phyloP scores from a whole-genome alignment of 208 protist genomes.

The Borovskyia barvae region DNA sequence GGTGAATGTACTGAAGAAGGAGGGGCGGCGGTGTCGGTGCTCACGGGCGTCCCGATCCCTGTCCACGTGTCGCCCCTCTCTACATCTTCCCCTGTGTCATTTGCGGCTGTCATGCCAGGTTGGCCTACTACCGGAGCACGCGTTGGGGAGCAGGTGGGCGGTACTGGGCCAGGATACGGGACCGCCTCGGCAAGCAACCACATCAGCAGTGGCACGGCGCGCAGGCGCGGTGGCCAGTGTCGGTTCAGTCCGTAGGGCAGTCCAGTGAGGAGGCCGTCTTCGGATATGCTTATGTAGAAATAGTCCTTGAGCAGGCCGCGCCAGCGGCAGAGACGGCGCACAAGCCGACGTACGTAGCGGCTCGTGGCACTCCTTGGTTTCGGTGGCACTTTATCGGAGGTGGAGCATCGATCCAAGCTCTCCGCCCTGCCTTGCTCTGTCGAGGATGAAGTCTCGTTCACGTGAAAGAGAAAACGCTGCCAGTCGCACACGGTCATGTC shows the following conservation, averaged over 20 bases:
- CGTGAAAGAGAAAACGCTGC: slow-evolving; percentile 18
- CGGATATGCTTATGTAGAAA: slow-evolving; percentile 64
- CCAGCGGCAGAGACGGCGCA: slow-evolving; percentile 52
- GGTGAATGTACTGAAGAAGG: not conserved
- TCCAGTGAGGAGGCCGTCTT: slow-evolving; percentile 38
- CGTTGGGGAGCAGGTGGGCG: no score
- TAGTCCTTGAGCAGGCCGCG: slow-evolving; percentile 80
- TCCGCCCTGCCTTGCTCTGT: not conserved
- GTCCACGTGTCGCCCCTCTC: not conserved
- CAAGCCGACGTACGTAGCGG: slow-evolving; percentile 42
- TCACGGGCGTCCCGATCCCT: no score
- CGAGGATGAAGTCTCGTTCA: not conserved
- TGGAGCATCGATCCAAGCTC: no score
- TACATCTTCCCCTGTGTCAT: not conserved
- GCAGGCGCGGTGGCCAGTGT: slow-evolving; percentile 66
- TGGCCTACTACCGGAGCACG: no score
- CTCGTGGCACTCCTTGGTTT: slow-evolving; percentile 11
- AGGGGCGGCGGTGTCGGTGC: not conserved
- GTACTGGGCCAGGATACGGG: slow-evolving; percentile 33
- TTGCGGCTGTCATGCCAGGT: not conserved
- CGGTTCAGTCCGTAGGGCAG: slow-evolving; percentile 62
- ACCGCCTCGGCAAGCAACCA: slow-evolving; percentile 69
- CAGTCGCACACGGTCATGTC: slow-evolving; percentile 5
- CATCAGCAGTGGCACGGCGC: slow-evolving; percentile 61
- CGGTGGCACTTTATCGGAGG: no score